Percentiles rank a stretch among this genome's conserved stretches.
phyloP scores from a whole-genome alignment of 2,329 filamentous ascomycete genomes.

The Reticulascus tulasneorum region DNA sequence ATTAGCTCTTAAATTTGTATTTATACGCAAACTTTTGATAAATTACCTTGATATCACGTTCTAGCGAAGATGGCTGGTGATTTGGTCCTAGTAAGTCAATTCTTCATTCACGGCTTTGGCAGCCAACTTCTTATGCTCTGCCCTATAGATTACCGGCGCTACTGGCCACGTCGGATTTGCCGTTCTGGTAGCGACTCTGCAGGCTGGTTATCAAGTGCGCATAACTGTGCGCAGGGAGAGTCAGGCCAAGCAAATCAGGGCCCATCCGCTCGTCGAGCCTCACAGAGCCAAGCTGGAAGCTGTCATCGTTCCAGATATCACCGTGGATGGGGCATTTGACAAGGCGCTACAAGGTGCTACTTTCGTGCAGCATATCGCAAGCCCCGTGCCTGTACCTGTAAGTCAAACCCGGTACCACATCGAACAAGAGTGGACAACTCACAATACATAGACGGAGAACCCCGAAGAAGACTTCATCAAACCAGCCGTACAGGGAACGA shows the following conservation, averaged over 20 bases:
- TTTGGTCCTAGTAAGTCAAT: too few relatives aligned
- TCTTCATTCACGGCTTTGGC: too few relatives aligned
- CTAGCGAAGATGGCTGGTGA: too few relatives aligned
- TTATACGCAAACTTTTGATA: too few relatives aligned
- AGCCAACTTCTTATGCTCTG: too few relatives aligned
- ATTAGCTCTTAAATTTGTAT: too few relatives aligned
- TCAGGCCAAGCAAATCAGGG: constrained; percentile 15
- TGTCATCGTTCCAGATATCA: constrained; percentile 29
- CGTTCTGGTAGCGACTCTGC: constrained; percentile 30
- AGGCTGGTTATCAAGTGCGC: constrained; percentile 32
- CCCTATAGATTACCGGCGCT: constrained; percentile 33
- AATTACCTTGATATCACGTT: too few relatives aligned
- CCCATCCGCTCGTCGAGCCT: too few relatives aligned
- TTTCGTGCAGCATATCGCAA: constrained; percentile 42
- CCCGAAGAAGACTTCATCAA: constrained; percentile 39
- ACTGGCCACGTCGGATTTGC: constrained; percentile 34
- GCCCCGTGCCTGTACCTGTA: too few relatives aligned
- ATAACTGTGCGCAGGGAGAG: constrained; percentile 28
- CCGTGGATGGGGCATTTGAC: constrained; percentile 28
- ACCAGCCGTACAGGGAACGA: constrained; percentile 27
- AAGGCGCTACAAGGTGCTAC: constrained; percentile 29
- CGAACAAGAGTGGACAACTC: too few relatives aligned
- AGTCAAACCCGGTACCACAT: too few relatives aligned
- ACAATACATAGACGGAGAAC: constrained; percentile 36
- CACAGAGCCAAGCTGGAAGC: too few relatives aligned